Base-by-base conservation (phyloP, 225 moss, liverwort and hornwort species). In the Sphagnum tenellum region DNA sequence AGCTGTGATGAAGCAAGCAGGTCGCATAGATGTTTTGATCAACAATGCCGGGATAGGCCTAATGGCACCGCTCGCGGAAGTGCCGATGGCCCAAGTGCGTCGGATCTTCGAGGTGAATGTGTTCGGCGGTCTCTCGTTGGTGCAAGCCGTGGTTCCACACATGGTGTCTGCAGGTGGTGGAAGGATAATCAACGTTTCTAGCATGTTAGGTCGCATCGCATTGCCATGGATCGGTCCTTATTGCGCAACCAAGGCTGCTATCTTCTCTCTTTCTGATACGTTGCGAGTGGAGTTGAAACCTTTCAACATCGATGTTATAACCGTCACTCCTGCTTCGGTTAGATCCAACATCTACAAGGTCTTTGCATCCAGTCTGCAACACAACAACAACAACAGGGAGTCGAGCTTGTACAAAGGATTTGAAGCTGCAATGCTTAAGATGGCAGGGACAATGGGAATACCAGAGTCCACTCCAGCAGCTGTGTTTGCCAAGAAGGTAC, bases 171-270 rank as follows among this genome's bases (percentile, higher is more conserved):
- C 10, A 46, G 55, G 67, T 53, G 50, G 61, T 6, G 72, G 72
- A 12, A 66, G 61, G 48, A 73, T 67, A 10, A 61, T 73, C 48
- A 73, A 73, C 61, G 55, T 73, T 2, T 66, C 66, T 44, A 73
- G 72, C 54, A 51, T 66, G 48, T 12, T 66, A 8, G 72, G 66
- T 45, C 66, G 60, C 8, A 47, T 66, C 7, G 45, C 72, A 44
- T 53, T 60, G 44, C 72, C 72, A n/a, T 73, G 72, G 72, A 47
- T 49, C 45, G 72, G 67, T 11, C 47, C 55, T 2, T 73, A 73
- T 61, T 47, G 60, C 7, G 66, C 72, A 1, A 61, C 66, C 49
- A 73, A 73, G 55, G 66, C 72, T 13, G 11, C 72, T 9, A 58
- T 73, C 48, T 66, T 66, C 59, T 51, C 72, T 8, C 47, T 73